These are phyloP conservation scores for Zymoseptoria ardabiliae DNA, from an alignment of 2,329 filamentous ascomycete genomes.

Conservation along the genomic window DNA sequence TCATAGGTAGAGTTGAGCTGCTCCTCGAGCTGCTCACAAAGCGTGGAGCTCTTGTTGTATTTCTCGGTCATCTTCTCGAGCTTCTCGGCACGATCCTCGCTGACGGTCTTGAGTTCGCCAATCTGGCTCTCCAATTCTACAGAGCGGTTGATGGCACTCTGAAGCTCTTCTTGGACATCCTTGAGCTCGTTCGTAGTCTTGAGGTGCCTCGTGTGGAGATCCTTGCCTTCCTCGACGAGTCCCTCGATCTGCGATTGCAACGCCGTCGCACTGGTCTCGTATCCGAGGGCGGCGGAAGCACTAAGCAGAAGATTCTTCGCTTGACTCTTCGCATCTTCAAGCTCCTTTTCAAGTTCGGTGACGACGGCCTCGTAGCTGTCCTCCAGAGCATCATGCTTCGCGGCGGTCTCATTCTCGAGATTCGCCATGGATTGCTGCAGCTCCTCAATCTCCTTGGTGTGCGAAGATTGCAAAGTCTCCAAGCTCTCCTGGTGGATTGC, in stretches of 20 bases:
- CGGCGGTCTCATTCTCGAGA: constrained; percentile 23
- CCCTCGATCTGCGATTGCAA: constrained; percentile 38
- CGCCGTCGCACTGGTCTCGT: constrained; percentile 45
- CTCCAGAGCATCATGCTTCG: constrained; percentile 32
- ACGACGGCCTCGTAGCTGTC: constrained; percentile 28
- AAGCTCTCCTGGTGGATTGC: constrained; percentile 48
- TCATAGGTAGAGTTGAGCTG: constrained; percentile 94
- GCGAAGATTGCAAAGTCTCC: constrained; percentile 46
- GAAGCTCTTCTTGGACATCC: constrained; percentile 36
- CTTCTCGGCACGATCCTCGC: constrained; percentile 51
- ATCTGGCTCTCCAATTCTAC: constrained; percentile 37
- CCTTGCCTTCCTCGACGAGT: constrained; percentile 40
- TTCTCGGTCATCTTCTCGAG: constrained; percentile 51
- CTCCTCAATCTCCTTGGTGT: constrained; percentile 52
- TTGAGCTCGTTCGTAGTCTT: constrained; percentile 38
- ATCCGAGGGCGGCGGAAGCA: constrained; percentile 58
- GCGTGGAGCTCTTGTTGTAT: constrained; percentile 84
- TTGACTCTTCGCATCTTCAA: constrained; percentile 53
- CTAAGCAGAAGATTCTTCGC: constrained; percentile 53
- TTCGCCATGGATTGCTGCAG: constrained; percentile 50
- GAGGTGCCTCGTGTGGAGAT: constrained; percentile 36
- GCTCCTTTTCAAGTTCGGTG: constrained; percentile 49
- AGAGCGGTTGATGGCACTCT: constrained; percentile 33
- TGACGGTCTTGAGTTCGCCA: constrained; percentile 40
- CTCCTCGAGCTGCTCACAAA: constrained; percentile 94